Evolutionary conservation across 129 eudicot species (phyloP).

Genomic region (Pulicaria dysenterica): DNA sequence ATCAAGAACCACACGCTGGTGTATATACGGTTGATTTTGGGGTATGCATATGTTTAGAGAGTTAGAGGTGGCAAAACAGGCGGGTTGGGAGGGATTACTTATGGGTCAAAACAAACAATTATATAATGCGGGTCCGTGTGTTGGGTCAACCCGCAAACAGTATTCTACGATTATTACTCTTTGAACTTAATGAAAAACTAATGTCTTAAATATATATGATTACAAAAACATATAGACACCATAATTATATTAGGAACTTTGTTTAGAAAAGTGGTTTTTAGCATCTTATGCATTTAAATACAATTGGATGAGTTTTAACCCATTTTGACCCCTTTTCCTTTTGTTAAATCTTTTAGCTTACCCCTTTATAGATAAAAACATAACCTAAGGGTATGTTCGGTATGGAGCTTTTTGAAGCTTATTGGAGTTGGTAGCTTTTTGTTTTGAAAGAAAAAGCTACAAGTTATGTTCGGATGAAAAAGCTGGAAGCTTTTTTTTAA

Average conservation of each 20-base stretch:
- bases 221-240: too few relatives aligned
- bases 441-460: too few relatives aligned
- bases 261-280: too few relatives aligned
- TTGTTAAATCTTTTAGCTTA: not conserved
- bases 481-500: too few relatives aligned
- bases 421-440: too few relatives aligned
- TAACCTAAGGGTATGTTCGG: too few relatives aligned
- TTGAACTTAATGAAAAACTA: too few relatives aligned
- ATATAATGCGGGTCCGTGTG: too few relatives aligned
- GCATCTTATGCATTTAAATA: not conserved
- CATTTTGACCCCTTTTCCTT: not conserved
- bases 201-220: too few relatives aligned
- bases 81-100: not conserved
- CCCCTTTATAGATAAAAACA: not conserved
- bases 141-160: not conserved
- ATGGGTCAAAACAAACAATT: not conserved
- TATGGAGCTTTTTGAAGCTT: too few relatives aligned
- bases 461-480: too few relatives aligned
- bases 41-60: conserved; percentile 41
- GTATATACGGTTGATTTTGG: conserved; percentile 76
- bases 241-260: too few relatives aligned
- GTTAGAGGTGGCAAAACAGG: not conserved
- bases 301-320: not conserved
- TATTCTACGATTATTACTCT: not conserved
- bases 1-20: conserved; percentile 81